Evolutionary conservation across 2,329 filamentous ascomycete genomes (phyloP).

Genomic region (Penicillium digitatum): DNA sequence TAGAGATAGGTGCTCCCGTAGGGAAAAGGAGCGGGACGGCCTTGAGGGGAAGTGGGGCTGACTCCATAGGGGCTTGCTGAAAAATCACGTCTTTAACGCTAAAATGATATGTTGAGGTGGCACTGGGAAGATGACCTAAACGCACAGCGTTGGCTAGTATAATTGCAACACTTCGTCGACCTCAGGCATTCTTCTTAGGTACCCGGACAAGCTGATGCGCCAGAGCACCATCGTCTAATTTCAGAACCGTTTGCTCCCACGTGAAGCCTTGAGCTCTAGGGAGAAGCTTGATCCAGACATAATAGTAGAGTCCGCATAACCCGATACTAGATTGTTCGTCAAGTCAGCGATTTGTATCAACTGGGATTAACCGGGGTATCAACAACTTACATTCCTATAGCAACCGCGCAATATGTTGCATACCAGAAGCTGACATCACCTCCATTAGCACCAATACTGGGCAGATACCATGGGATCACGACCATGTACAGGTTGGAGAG

Average conservation of each 20-base stretch:
- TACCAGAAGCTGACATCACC: conserved; percentile 73
- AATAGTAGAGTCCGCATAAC: conserved; percentile 56
- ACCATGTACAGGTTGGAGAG: conserved; percentile 59
- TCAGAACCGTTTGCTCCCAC: conserved; percentile 54
- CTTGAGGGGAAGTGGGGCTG: not conserved
- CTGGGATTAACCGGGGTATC: no score
- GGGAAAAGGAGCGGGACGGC: not conserved
- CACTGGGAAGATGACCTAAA: no score
- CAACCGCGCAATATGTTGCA: conserved; percentile 62
- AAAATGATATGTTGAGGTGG: conserved; percentile 3
- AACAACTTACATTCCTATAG: conserved; percentile 59
- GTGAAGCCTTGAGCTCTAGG: conserved; percentile 53
- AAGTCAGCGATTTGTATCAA: not conserved
- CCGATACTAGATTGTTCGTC: conserved; percentile 30
- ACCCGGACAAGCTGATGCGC: conserved; percentile 55
- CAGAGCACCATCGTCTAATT: conserved; percentile 48
- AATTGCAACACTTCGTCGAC: not conserved
- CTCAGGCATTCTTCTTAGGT: conserved; percentile 32
- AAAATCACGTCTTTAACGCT: not conserved
- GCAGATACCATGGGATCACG: conserved; percentile 69
- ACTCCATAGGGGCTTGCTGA: not conserved
- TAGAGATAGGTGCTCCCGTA: not conserved
- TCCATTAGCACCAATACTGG: conserved; percentile 54
- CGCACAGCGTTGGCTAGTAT: no score
- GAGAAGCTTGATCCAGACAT: conserved; percentile 55